A percentile compares a stretch with the other conserved stretches of the same genome.
Evolutionary conservation across 352 stramenopile genomes (phyloP).

Genomic region (Phytophthora boehmeriae): DNA sequence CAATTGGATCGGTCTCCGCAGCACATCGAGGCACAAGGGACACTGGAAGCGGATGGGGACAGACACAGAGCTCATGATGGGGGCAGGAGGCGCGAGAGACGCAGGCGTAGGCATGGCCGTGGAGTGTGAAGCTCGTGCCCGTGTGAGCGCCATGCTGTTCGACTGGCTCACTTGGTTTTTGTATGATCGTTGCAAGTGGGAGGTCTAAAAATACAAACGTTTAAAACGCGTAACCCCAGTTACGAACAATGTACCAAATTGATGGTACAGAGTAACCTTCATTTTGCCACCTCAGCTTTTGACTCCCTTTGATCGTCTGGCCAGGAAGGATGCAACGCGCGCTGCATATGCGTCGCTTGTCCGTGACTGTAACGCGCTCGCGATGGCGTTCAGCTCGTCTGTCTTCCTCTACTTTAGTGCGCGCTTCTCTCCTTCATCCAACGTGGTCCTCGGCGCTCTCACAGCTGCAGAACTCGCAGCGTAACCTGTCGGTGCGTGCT

Average conservation of each 20-base stretch:
- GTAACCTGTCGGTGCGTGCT: conserved; percentile 1
- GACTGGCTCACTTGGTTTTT: conserved; percentile 18
- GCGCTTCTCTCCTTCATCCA: not conserved
- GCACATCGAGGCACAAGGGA: conserved; percentile 78
- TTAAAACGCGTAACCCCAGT: conserved; percentile 7
- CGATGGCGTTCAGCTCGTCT: not conserved
- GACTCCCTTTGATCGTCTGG: conserved; percentile 30
- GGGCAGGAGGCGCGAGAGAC: not conserved
- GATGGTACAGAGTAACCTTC: not conserved
- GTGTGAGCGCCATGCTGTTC: conserved; percentile 33
- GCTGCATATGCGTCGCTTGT: conserved; percentile 33
- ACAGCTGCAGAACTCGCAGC: conserved; percentile 11
- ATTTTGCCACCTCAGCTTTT: conserved; percentile 16
- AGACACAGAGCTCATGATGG: conserved; percentile 25
- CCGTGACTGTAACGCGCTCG: conserved; percentile 1
- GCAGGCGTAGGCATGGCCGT: conserved; percentile 1
- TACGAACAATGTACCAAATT: too few relatives aligned
- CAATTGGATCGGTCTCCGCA: conserved; percentile 67
- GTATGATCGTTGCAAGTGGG: conserved; percentile 7
- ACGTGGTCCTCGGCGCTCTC: conserved; percentile 1
- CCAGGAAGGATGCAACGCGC: conserved; percentile 31
- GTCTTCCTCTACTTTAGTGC: not conserved
- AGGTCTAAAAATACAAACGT: conserved; percentile 10
- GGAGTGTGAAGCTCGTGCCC: conserved; percentile 24
- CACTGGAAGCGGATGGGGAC: conserved; percentile 77